A percentile compares a stretch with the other conserved stretches of the same genome.
These are phyloP conservation scores for Sequoia sempervirens DNA, from an alignment of 75 land plant species.

Conservation along the genomic window DNA sequence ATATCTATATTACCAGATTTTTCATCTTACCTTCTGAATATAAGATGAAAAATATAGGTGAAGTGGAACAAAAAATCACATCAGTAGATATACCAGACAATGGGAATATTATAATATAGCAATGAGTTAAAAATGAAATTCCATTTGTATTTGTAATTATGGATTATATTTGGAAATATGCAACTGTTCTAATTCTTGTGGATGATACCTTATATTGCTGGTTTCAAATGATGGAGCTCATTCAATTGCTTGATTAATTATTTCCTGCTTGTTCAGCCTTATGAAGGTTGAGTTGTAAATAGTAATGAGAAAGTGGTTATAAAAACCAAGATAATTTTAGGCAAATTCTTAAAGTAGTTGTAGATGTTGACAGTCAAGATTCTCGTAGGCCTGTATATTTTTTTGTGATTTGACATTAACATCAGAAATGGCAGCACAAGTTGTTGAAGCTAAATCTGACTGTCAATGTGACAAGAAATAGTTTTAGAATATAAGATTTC, in stretches of 20 bases:
- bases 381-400: neutral
- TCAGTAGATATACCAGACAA: neutral
- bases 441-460: neutral
- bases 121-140: neutral
- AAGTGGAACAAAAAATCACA: neutral
- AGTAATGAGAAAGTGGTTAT: neutral
- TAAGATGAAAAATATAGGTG: neutral
- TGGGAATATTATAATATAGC: neutral
- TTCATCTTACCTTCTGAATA: too few species aligned
- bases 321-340: neutral
- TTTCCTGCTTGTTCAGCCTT: neutral
- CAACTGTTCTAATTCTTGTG: neutral
- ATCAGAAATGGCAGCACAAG: neutral
- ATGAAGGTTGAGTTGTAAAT: neutral
- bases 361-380: neutral
- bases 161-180: neutral
- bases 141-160: neutral
- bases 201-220: neutral
- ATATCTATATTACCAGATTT: neutral
- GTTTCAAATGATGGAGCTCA: neutral
- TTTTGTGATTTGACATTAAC: neutral
- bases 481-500: neutral
- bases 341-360: neutral
- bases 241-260: neutral
- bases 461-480: neutral